These are phyloP conservation scores for Botrytis fabae DNA, from an alignment of 2,329 filamentous ascomycete species.

Conservation along the genomic window DNA sequence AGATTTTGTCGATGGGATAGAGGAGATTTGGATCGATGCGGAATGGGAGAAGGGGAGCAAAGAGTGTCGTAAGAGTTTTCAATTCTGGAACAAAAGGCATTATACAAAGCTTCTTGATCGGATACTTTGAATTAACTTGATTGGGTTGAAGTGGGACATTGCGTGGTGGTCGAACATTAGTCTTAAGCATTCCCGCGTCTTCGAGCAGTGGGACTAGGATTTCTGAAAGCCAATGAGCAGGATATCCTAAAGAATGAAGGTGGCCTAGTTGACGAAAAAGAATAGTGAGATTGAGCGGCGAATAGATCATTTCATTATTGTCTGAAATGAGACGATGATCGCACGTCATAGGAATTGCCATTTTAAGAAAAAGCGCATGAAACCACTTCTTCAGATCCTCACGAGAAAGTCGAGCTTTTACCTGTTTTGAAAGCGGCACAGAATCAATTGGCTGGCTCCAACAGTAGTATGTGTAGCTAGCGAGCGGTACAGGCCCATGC, in stretches of 20 bases:
- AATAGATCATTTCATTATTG: not conserved
- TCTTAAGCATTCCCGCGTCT: not conserved
- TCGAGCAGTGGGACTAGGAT: not conserved
- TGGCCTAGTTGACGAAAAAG: not conserved
- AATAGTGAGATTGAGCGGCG: not conserved
- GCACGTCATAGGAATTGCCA: not conserved
- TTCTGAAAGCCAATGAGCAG: not conserved
- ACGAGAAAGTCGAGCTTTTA: not conserved
- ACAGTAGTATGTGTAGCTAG: not conserved
- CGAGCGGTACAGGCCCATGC: not conserved
- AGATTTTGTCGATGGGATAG: not conserved
- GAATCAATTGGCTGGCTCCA: not conserved
- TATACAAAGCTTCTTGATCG: not conserved
- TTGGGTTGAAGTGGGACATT: not conserved
- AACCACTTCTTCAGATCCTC: not conserved
- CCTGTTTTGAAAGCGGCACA: not conserved
- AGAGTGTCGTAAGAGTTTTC: conserved; percentile 1
- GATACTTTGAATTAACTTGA: not conserved
- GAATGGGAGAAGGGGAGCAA: not conserved
- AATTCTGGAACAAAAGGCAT: not conserved
- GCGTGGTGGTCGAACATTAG: not conserved
- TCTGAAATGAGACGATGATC: not conserved
- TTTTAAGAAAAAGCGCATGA: not conserved
- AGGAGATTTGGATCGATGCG: not conserved
- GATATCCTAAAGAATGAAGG: not conserved